These are phyloP conservation scores for Candida bentonensis DNA, from an alignment of 805 yeast genomes.

Conservation along the genomic window DNA sequence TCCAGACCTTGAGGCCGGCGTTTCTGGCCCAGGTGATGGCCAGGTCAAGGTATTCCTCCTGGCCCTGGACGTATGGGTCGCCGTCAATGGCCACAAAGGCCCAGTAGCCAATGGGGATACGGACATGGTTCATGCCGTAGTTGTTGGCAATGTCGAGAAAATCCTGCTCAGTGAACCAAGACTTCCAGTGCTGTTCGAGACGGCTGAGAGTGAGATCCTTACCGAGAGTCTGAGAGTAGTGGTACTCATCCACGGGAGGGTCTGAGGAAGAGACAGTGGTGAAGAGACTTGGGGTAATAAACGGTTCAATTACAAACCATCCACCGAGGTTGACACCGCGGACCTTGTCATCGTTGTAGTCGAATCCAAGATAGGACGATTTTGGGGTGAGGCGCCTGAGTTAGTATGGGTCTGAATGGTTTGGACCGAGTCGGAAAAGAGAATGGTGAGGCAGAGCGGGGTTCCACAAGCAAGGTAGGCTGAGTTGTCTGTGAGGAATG, in stretches of 20 bases:
- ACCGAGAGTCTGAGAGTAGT: slow-evolving; percentile 48
- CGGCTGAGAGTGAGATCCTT: slow-evolving; percentile 36
- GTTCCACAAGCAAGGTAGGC: too few relatives aligned
- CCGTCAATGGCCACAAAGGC: slow-evolving; percentile 47
- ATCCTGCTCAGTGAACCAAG: slow-evolving; percentile 65
- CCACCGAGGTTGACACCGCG: slow-evolving; percentile 67
- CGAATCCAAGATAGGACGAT: slow-evolving; percentile 11
- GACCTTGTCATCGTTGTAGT: slow-evolving; percentile 18
- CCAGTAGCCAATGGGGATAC: slow-evolving; percentile 95
- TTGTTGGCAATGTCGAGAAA: slow-evolving; percentile 36
- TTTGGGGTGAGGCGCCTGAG: not conserved
- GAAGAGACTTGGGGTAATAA: slow-evolving; percentile 55
- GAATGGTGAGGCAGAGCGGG: too few relatives aligned
- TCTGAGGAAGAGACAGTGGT: slow-evolving; percentile 15
- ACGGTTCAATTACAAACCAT: slow-evolving; percentile 79
- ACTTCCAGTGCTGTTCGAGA: slow-evolving; percentile 59
- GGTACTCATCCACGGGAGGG: slow-evolving; percentile 76
- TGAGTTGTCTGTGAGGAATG: too few relatives aligned
- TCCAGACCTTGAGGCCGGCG: slow-evolving; percentile 62
- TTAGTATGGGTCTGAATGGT: too few relatives aligned
- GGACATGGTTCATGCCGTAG: slow-evolving; percentile 66
- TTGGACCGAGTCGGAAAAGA: too few relatives aligned
- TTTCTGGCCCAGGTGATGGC: slow-evolving; percentile 66
- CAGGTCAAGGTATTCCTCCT: slow-evolving; percentile 51
- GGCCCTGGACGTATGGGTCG: slow-evolving; percentile 87